Base-by-base conservation (phyloP, 2,329 filamentous ascomycete genomes). In the Aspergillus neotritici region DNA sequence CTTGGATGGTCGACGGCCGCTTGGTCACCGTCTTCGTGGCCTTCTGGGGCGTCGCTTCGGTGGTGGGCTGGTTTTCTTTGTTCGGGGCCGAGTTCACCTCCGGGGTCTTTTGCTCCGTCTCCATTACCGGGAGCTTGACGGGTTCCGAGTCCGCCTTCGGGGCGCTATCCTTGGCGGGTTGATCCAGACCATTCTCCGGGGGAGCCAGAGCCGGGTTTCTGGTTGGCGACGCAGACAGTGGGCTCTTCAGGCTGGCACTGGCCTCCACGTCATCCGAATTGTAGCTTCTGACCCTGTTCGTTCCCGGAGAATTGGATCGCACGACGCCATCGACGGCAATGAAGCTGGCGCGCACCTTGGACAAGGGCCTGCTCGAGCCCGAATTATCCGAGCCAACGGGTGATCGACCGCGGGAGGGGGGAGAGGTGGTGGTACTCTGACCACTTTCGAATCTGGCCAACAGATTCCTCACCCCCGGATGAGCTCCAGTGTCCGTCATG, bases 371-470 rank as follows among this genome's bases (percentile, higher is more conserved):
- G 28, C 57, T 60, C 43, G 65, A 64, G 46, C 56, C 65, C 48
- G 64, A 65, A 52, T 63, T 63, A 52, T 66, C 65, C 30, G 68
- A 68, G 17, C 59, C 62, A 43, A 75, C 79, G 41, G 83, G 83
- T 45, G 82, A 84, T 64, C 84, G 76, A 48, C 84, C 85, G 70
- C 84, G 76, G 51, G 84, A 83, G 12, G 82, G 80, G 52, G 81
- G 77, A 56, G 78, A 83, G 45, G 74, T 72, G 53, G 80, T 56
- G 35, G 52, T 80, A 49, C 73, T 72, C 54, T 80, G 78, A 63
- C 76, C 79, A 67, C 80, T 86, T 73, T 90, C 86, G 64, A 89
- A 89, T 77, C 86, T 87, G 60, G 86, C 86, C 57, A 84, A 77
- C 53, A 90, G 79, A 69, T 86, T 86, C 70, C 76, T 83, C 60